phyloP scores from a whole-genome alignment of 192 early-diverging fungal genomes.

The Coemansia sp. region DNA sequence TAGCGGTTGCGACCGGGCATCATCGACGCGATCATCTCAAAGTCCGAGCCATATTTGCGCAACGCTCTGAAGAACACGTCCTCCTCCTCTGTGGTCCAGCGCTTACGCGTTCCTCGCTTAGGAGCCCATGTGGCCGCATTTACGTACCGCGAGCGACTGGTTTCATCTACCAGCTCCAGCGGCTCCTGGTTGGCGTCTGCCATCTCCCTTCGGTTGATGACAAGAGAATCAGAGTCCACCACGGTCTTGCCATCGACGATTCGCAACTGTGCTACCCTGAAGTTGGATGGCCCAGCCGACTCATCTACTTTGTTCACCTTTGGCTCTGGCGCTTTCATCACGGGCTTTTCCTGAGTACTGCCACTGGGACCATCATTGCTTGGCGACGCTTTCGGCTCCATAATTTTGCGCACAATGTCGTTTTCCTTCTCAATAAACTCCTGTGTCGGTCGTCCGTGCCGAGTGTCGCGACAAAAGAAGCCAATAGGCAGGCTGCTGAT shows the following conservation, averaged over 20 bases:
- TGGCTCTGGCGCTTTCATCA: neutral
- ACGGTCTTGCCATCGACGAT: constrained; percentile 53
- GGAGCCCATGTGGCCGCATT: constrained; percentile 51
- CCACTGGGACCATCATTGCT: neutral
- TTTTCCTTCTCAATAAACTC: constrained; percentile 53
- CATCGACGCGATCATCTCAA: constrained; percentile 46
- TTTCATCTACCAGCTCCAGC: constrained; percentile 54
- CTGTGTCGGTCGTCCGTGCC: constrained; percentile 37
- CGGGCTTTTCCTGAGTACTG: neutral
- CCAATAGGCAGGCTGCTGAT: constrained; percentile 44
- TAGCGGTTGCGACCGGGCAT: constrained; percentile 45
- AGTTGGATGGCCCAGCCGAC: constrained; percentile 15
- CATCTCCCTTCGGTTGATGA: constrained; percentile 49
- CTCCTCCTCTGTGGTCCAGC: constrained; percentile 47
- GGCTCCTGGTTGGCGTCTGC: constrained; percentile 24
- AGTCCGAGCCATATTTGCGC: constrained; percentile 50
- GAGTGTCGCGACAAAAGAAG: constrained; percentile 46
- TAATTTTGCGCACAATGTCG: constrained; percentile 28
- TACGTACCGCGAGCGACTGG: constrained; percentile 31
- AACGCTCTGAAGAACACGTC: constrained; percentile 43
- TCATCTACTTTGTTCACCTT: neutral
- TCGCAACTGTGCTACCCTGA: constrained; percentile 48
- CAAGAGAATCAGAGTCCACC: constrained; percentile 48
- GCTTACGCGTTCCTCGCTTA: constrained; percentile 35
- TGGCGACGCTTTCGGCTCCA: constrained; percentile 12